phyloP scores from a whole-genome alignment of 2,329 filamentous ascomycete species.

The Fusarium nurragi region DNA sequence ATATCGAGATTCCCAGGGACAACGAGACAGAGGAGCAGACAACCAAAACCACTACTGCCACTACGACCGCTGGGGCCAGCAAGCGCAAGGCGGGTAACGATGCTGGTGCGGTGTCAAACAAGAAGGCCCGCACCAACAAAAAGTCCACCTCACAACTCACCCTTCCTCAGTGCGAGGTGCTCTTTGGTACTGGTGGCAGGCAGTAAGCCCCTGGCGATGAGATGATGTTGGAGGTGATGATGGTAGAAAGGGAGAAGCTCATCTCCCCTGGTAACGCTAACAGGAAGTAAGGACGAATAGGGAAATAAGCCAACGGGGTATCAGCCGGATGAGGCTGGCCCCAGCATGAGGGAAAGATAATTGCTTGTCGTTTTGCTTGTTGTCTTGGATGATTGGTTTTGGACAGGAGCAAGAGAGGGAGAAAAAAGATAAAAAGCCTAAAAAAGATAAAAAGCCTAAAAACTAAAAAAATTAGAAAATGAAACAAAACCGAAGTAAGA shows the following conservation, averaged over 20 bases:
- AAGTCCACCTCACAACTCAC: neutral
- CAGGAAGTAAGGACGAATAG: no score
- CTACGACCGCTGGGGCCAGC: neutral
- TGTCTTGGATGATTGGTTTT: neutral
- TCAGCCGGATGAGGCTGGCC: no score
- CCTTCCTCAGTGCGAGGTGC: neutral
- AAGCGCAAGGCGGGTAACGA: constrained; percentile 14
- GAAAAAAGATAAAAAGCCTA: neutral
- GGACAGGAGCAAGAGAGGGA: neutral
- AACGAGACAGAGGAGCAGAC: neutral
- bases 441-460: no score
- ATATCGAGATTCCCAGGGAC: neutral
- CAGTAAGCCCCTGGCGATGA: neutral
- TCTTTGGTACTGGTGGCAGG: neutral
- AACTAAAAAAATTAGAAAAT: no score
- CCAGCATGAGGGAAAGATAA: no score
- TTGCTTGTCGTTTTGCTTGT: no score
- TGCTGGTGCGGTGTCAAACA: neutral
- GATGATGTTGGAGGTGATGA: neutral
- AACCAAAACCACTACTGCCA: neutral
- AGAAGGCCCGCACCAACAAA: constrained; percentile 12
- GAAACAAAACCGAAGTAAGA: neutral
- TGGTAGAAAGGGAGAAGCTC: neutral
- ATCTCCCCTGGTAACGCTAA: no score
- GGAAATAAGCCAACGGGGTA: no score